Percentiles rank a stretch among this genome's conserved stretches.
phyloP scores from a whole-genome alignment of 139 green algal genomes.

The Chlorella sorokiniana region DNA sequence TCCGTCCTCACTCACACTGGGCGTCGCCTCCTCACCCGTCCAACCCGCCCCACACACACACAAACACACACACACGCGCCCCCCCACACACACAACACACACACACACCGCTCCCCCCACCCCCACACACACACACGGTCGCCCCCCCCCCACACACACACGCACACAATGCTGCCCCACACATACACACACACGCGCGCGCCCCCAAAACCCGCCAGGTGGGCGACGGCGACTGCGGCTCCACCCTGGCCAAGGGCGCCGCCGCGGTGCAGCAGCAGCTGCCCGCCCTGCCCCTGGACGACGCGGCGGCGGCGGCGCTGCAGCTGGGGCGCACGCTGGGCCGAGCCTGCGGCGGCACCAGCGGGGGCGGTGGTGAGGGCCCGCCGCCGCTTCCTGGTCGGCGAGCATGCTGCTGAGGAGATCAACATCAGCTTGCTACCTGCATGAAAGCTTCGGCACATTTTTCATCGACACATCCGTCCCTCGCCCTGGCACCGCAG shows the following conservation, averaged over 20 bases:
- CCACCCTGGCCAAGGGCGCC: constrained; percentile 65
- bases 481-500: neutral
- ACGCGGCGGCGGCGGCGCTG: constrained; percentile 14
- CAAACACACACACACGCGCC: no score
- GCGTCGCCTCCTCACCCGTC: no score
- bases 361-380: constrained; percentile 52
- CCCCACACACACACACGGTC: no score
- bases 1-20: no score
- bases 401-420: neutral
- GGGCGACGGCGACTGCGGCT: constrained; percentile 89
- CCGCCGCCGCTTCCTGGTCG: neutral
- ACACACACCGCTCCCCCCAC: no score
- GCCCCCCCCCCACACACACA: no score
- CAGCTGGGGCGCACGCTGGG: constrained; percentile 46
- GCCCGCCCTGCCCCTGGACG: constrained; percentile 25
- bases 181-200: no score
- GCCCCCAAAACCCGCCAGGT: no score
- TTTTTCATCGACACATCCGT: neutral
- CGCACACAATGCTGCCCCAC: no score
- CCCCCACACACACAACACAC: no score
- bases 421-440: no score
- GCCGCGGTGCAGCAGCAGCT: constrained; percentile 49
- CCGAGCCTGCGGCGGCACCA: constrained; percentile 71
- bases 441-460: neutral
- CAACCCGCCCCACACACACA: no score